Base-by-base conservation (phyloP, 108 stramenopile genomes). In the Pseudonitzschia multistriata region DNA sequence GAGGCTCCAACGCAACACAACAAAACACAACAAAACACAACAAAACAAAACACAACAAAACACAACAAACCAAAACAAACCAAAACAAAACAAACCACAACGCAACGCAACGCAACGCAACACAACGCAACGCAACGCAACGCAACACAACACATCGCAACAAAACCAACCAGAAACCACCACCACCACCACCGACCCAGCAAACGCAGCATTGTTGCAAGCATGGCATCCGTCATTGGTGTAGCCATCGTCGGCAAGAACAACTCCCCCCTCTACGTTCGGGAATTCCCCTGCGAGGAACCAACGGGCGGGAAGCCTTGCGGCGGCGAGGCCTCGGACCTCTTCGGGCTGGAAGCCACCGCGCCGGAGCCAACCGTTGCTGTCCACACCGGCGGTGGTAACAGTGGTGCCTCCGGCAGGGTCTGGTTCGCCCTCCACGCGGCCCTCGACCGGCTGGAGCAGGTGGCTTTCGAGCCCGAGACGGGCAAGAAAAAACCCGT, bases 371-470 rank as follows among this genome's bases (percentile, higher is more conserved):
- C 31, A 28, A 0, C 29, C 28, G 29, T 0, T 40, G 5, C 35
- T 55, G 27, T 4, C 0, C 5, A 22, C n/a, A 31, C 27, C 19
- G 6, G 0, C 34, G 35, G 45, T 39, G 14, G 45, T 27, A 37
- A 49, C 5, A n/a, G 35, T 60, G 40, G 24, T 2, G 70, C 69
- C 25, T 84, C 83, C 3, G 6, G 70, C 33, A 49, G 56, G 53
- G 70, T 72, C 39, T 56, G 79, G 55, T 86, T 86, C 62, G 66
- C 81, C 36, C 29, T 86, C 19, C 85, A 86, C 71, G 55, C 82
- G 19, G 85, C 85, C 14, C 65, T 86, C 48, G 85, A 86, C 71
- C 72, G 78, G 22, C 79, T 86, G 53, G 85, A 83, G 29, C 80
- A 86, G 75, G 28, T 86, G 47, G 68, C 80, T 4, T 78, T 70